A percentile compares a stretch with the other conserved stretches of the same genome.
These are phyloP conservation scores for Mrakia blollopis DNA, from an alignment of 768 basidiomycete genomes.

Conservation along the genomic window DNA sequence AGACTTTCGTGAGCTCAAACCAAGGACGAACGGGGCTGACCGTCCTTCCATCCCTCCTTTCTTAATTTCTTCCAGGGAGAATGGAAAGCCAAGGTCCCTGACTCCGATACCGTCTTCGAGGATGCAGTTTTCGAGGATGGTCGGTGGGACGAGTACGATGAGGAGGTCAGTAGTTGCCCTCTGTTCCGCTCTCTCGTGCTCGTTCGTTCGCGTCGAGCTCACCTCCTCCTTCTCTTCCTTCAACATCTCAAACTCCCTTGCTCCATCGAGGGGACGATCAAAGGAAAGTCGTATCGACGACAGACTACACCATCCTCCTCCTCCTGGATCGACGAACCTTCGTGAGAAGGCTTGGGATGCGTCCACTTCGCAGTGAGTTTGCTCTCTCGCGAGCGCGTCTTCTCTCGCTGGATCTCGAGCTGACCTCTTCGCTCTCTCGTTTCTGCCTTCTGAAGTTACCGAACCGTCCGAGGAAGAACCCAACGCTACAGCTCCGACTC, in stretches of 20 bases:
- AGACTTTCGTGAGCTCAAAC: not conserved
- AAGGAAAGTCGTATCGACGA: not conserved
- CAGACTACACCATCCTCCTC: not conserved
- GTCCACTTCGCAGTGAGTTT: not conserved
- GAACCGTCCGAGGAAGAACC: no score
- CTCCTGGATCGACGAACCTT: not conserved
- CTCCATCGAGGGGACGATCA: constrained; percentile 20
- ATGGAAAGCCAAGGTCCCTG: constrained; percentile 28
- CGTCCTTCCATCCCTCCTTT: not conserved
- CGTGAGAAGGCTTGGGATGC: not conserved
- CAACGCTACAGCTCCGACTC: no score
- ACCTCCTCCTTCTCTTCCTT: not conserved
- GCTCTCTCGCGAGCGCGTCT: not conserved
- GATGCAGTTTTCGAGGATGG: constrained; percentile 30
- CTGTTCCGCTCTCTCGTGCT: not conserved
- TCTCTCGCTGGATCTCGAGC: no score
- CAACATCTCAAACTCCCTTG: constrained; percentile 25
- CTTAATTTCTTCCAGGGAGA: constrained; percentile 2
- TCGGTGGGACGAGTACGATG: constrained; percentile 33
- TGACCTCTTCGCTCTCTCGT: no score
- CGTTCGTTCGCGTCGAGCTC: not conserved
- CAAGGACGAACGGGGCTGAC: not conserved
- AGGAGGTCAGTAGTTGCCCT: constrained; percentile 21
- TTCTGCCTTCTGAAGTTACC: no score
- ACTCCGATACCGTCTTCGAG: constrained; percentile 23